A percentile compares a stretch with the other conserved stretches of the same genome.
These are phyloP conservation scores for Hymenotorrendiella dingleyae DNA, from an alignment of 2,329 filamentous ascomycete genomes.

Conservation along the genomic window DNA sequence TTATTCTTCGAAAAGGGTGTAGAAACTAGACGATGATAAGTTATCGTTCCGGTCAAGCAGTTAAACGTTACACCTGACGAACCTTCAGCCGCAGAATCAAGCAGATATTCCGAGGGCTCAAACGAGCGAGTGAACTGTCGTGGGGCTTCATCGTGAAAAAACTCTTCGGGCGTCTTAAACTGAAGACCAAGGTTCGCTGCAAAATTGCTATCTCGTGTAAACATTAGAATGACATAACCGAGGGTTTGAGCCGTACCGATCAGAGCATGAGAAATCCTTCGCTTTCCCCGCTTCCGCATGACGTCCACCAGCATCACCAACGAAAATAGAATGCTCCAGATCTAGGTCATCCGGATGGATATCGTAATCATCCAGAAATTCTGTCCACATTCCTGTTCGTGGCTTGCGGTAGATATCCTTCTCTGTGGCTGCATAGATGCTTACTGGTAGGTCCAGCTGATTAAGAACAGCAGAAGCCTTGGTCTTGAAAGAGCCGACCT, in stretches of 20 bases:
- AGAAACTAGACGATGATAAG: slow-evolving; percentile 8
- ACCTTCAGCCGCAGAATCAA: slow-evolving; percentile 24
- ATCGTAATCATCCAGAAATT: slow-evolving; percentile 48
- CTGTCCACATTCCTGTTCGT: slow-evolving; percentile 79
- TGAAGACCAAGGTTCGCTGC: slow-evolving; percentile 75
- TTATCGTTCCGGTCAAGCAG: slow-evolving; percentile 6
- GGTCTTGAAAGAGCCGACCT: slow-evolving; percentile 73
- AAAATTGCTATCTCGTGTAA: slow-evolving; percentile 55
- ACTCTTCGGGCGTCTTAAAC: slow-evolving; percentile 88
- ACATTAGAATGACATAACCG: not conserved
- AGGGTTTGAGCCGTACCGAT: slow-evolving; percentile 32
- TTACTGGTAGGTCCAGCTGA: slow-evolving; percentile 68
- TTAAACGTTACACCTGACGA: slow-evolving; percentile 9
- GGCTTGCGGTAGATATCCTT: slow-evolving; percentile 85
- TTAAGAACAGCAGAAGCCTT: slow-evolving; percentile 67
- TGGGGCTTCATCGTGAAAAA: slow-evolving; percentile 65
- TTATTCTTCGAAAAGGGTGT: slow-evolving; percentile 48
- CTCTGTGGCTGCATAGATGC: slow-evolving; percentile 78
- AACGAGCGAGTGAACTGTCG: slow-evolving; percentile 65
- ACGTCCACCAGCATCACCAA: slow-evolving; percentile 77
- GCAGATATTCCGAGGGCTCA: slow-evolving; percentile 56
- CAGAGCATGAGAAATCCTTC: slow-evolving; percentile 62
- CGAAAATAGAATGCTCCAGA: slow-evolving; percentile 67
- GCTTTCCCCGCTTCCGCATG: slow-evolving; percentile 38
- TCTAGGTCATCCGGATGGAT: slow-evolving; percentile 54